phyloP scores from a whole-genome alignment of 805 yeast species.

The Yamadazyma sp. region DNA sequence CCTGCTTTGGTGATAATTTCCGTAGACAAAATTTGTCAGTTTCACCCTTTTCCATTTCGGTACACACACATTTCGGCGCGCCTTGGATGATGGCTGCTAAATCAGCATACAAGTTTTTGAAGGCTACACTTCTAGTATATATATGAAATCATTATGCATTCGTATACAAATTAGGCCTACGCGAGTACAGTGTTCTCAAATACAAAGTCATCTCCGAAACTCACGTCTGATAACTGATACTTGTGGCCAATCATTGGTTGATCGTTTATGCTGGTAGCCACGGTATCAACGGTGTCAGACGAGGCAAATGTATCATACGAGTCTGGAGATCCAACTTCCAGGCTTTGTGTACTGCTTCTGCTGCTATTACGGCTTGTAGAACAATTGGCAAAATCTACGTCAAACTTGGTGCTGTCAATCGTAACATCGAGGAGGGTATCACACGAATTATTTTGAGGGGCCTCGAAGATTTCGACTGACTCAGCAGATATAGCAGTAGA shows the following conservation, averaged over 20 bases:
- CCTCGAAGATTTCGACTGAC: neutral
- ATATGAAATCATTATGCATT: neutral
- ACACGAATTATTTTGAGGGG: slow-evolving; percentile 12
- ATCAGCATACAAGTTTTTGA: too few relatives aligned
- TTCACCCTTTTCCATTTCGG: slow-evolving; percentile 9
- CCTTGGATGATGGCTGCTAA: slow-evolving; percentile 7
- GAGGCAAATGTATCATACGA: slow-evolving; percentile 8
- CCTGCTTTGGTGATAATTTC: slow-evolving; percentile 3
- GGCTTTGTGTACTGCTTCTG: slow-evolving; percentile 1
- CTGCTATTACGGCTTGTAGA: slow-evolving; percentile 1
- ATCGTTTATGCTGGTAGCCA: slow-evolving; percentile 8
- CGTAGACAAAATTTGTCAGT: slow-evolving; percentile 5
- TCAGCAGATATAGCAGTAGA: neutral
- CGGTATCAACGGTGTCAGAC: slow-evolving; percentile 7
- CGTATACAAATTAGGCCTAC: slow-evolving; percentile 1
- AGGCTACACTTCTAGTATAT: too few relatives aligned
- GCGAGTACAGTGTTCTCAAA: slow-evolving; percentile 4
- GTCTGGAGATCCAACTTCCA: slow-evolving; percentile 1
- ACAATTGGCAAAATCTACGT: slow-evolving; percentile 3
- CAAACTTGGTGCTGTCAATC: slow-evolving; percentile 8
- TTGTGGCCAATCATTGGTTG: slow-evolving; percentile 3
- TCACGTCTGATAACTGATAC: slow-evolving; percentile 9
- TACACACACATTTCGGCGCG: slow-evolving; percentile 6
- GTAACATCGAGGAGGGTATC: slow-evolving; percentile 15
- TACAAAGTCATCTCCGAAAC: slow-evolving; percentile 8